These are phyloP conservation scores for Boletus reticulatus DNA, from an alignment of 768 basidiomycete species.

Conservation along the genomic window DNA sequence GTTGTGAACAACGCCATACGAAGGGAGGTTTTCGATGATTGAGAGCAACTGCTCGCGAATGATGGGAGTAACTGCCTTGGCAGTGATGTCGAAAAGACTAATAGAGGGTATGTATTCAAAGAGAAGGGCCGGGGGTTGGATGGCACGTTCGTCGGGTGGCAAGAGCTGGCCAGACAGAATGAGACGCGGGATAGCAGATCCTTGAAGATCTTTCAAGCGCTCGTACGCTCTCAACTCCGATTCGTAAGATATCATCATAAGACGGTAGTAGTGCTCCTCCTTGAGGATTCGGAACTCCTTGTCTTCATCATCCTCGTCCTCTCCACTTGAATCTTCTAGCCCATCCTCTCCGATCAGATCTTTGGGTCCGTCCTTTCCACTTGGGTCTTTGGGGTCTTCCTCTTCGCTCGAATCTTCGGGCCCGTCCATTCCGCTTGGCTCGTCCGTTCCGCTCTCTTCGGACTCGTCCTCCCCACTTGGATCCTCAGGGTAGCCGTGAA, in stretches of 20 bases:
- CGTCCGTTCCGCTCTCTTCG: too few relatives aligned
- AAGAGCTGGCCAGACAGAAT: not conserved
- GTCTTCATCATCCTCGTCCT: too few relatives aligned
- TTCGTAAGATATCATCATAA: not conserved
- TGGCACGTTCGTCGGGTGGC: not conserved
- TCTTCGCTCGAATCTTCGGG: too few relatives aligned
- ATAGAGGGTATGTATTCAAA: conserved; percentile 9
- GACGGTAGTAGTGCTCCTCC: not conserved
- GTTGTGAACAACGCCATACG: not conserved
- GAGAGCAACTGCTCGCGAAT: not conserved
- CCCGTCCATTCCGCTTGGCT: too few relatives aligned
- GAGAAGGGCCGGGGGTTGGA: not conserved
- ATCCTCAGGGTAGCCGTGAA: too few relatives aligned
- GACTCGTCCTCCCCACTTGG: too few relatives aligned
- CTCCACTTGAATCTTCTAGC: too few relatives aligned
- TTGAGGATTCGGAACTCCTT: not conserved
- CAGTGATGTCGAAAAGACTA: not conserved
- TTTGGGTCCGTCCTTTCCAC: too few relatives aligned
- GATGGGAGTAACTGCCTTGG: not conserved
- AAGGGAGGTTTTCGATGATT: not conserved
- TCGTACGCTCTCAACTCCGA: not conserved
- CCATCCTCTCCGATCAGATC: too few relatives aligned
- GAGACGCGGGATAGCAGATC: not conserved
- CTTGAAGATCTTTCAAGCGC: not conserved
- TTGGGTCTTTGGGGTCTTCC: too few relatives aligned